Evolutionary conservation across 2,329 filamentous ascomycete genomes (phyloP), one percentile per base, ranked within the genome.

Genomic region (Stachybotrys elegans): DNA sequence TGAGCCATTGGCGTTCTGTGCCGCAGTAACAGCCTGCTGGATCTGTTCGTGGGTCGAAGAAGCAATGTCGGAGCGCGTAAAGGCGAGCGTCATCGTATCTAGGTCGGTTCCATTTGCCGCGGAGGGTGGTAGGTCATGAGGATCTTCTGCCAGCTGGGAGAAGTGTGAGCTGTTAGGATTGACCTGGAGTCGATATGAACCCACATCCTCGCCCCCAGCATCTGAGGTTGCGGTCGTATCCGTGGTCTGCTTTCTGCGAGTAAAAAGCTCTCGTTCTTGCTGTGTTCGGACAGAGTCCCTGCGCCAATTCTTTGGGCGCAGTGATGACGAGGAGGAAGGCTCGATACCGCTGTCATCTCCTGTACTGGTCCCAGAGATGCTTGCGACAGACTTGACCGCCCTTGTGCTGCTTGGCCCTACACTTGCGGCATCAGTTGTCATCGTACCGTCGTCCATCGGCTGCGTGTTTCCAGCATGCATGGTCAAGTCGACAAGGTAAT

Each of bases 401-500:
- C 85, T 80, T 9, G 89, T 87, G 59, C 90, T 95, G 68, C 89
- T 95, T 17, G 89, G 87, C 3, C 88, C 84, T 17, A 88, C 83
- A 50, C 81, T 85, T 2, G 78, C 70, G 3, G 75, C 78, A 50
- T 87, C 84, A 7, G 70, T 57, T 6, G 66, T 60, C 29, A 74
- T 47, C 9, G 70, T 64, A 13, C 77, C 78, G 44, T 84, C 79
- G 25, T 84, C 78, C 21, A 60, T 25, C 3, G 79, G 68, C 6
- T 76, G 70, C 17, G 73, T 78, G 36, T 76, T 73, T 46, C 87
- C 81, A 20, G 90, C 91, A 62, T 98, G 93, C 92, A 98, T 97
- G 0, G 93, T 97, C 32, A 98, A 75, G 62, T 98, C 93, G 22
- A 98, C 91, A 5, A 98, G 79, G 59, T 96, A 98, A 63, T 98